Evolutionary conservation across 2,329 filamentous ascomycete species (phyloP), one percentile per base, ranked within the genome.

Genomic region (Aspergillus tamarii): DNA sequence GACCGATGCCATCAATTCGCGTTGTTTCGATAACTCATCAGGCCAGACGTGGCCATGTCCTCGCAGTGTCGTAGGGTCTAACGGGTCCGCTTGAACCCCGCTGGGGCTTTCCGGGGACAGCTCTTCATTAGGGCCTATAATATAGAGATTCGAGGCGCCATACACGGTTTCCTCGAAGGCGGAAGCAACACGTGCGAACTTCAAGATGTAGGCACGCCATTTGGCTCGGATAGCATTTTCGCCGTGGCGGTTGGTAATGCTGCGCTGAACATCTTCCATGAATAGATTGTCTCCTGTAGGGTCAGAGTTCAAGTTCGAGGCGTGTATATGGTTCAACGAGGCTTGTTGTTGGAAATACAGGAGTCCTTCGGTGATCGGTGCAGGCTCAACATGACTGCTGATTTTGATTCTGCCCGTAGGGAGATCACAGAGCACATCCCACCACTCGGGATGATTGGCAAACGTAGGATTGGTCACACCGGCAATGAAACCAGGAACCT

Each of bases 401-500:
- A 99, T 98, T 79, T 95, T 96, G 84, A 99, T 93, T 50, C 94
- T 89, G 11, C 95, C 95, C 1, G 90, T 94, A 0, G 94, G 91
- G 48, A 99, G 83, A 77, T 99, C 95, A 77, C 95, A 99, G 14
- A 99, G 84, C 11, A 99, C 81, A 78, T 99, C 95, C 95, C 95
- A 99, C 95, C 95, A 99, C 76, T 97, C 94, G 0, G 91, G 92
- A 73, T 98, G 94, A 73, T 93, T 88, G 66, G 94, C 93, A 76
- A 99, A 99, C 0, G 93, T 94, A 7, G 95, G 95, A 74, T 99
- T 99, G 1, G 94, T 99, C 46, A 99, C 95, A 62, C 95, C 95
- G 3, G 95, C 95, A 71, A 99, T 97, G 78, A 99, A 99, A 2
- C 95, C 95, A 8, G 95, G 94, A 0, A 99, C 95, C 72, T 96